A percentile compares a stretch with the other conserved stretches of the same genome.
Evolutionary conservation across 1,139 yeast species (phyloP).

Genomic region (Candida sp.): DNA sequence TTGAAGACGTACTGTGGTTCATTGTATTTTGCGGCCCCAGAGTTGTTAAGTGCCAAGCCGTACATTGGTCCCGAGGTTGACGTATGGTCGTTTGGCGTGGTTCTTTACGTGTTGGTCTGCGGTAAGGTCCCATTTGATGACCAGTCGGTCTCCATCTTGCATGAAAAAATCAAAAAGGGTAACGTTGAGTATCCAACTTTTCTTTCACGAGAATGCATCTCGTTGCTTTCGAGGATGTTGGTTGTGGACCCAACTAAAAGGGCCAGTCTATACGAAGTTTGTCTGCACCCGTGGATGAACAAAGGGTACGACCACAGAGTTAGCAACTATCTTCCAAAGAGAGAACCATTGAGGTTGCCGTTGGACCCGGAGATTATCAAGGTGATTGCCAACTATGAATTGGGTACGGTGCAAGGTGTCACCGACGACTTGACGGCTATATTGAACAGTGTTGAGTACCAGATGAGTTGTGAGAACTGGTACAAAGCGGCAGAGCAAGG

Average conservation of each 20-base stretch:
- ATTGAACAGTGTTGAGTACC: constrained; percentile 71
- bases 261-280: constrained; percentile 79
- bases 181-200: constrained; percentile 90
- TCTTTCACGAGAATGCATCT: constrained; percentile 82
- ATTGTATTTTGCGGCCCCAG: constrained; percentile 98
- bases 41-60: constrained; percentile 88
- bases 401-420: constrained; percentile 71
- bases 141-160: constrained; percentile 89
- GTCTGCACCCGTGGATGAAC: constrained; percentile 94
- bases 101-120: constrained; percentile 90
- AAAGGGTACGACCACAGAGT: constrained; percentile 84
- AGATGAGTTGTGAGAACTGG: constrained; percentile 71
- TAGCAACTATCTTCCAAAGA: constrained; percentile 72
- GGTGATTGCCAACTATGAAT: constrained; percentile 80
- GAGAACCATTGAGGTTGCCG: constrained; percentile 77
- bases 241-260: constrained; percentile 88
- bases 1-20: constrained; percentile 98
- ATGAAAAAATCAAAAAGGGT: constrained; percentile 93
- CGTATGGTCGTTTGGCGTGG: constrained; percentile 98
- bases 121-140: constrained; percentile 99
- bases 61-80: constrained; percentile 98
- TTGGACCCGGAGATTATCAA: constrained; percentile 71
- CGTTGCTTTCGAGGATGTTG: constrained; percentile 84
- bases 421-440: constrained; percentile 59
- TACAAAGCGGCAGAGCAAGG: constrained; percentile 47